Evolutionary conservation across 2,329 filamentous ascomycete species (phyloP), one percentile per base, ranked within the genome.

Genomic region (Aplosporella prunicola): DNA sequence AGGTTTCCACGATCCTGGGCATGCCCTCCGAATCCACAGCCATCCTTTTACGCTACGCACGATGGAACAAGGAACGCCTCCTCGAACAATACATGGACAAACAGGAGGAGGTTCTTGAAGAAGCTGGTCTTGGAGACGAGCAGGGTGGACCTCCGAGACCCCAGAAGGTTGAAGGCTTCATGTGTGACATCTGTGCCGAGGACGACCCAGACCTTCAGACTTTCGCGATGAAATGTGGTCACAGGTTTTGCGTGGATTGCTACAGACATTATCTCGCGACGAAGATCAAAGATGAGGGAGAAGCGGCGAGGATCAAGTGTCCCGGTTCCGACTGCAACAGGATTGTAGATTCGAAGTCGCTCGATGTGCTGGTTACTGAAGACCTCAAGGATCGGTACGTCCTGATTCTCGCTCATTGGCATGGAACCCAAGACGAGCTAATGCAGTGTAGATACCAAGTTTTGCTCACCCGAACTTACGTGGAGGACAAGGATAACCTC

Each of bases 71-170:
- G 59, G 91, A 98, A 57, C 79, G 84, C 25, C 61, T 98, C 48
- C 88, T 96, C 40, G 91, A 98, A 53, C 80, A 86, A 46, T 96
- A 96, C 61, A 95, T 98, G 88, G 89, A 98, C 46, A 75, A 76
- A 34, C 78, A 82, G 3, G 77, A 82, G 42, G 76, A 81, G 52
- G 76, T 91, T 2, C 66, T 96, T 22, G 87, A 94, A 51, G 79
- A 78, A 43, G 88, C 89, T 10, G 91, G 91, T 1, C 64, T 98
- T 20, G 81, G 80, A 23, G 73, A 78, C 38, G 48, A 48, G 22
- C 50, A 55, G 1, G 40, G 47, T 13, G 49, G 43, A 15, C 69
- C 72, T 9, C 82, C 84, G 2, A 79, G 75, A 52, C 71, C 93
- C 3, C 75, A 88, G 55, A 66, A 69, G 11, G 65, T 89, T 13